These are phyloP conservation scores for Drosera spatulata DNA, from an alignment of 179 eudicot species.

Conservation along the genomic window DNA sequence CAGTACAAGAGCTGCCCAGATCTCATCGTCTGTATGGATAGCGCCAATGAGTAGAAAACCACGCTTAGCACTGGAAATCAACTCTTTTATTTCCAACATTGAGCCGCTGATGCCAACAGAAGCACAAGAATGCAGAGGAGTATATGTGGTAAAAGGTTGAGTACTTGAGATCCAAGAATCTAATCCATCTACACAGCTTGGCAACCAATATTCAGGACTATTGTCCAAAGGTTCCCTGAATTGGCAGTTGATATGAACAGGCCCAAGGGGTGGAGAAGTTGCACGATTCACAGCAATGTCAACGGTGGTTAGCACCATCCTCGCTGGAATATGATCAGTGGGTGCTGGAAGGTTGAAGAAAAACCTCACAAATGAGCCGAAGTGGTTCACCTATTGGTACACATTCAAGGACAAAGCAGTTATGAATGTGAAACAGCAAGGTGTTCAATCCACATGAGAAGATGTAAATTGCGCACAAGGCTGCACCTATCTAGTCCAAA, in stretches of 20 bases:
- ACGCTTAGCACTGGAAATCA: slow-evolving; percentile 42
- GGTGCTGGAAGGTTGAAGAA: slow-evolving; percentile 85
- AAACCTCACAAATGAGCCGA: slow-evolving; percentile 73
- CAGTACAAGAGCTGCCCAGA: slow-evolving; percentile 83
- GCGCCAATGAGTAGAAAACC: slow-evolving; percentile 71
- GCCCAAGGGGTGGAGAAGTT: slow-evolving; percentile 68
- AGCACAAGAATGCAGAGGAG: slow-evolving; percentile 31
- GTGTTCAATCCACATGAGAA: too few species aligned
- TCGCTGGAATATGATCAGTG: slow-evolving; percentile 57
- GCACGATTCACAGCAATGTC: slow-evolving; percentile 83
- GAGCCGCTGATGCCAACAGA: slow-evolving; percentile 19
- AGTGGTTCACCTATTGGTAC: slow-evolving; percentile 69
- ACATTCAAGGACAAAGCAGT: background rate
- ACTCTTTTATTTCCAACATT: slow-evolving; percentile 40
- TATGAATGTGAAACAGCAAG: background rate
- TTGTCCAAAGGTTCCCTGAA: slow-evolving; percentile 85
- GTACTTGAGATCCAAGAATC: slow-evolving; percentile 60
- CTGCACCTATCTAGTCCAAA: too few species aligned
- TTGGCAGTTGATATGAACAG: slow-evolving; percentile 86
- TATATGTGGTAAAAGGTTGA: slow-evolving; percentile 66
- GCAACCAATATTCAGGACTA: slow-evolving; percentile 38
- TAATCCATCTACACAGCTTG: slow-evolving; percentile 59
- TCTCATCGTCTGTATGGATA: slow-evolving; percentile 61
- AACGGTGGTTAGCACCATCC: slow-evolving; percentile 85
- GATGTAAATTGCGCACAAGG: too few species aligned